Evolutionary conservation across 2,329 filamentous ascomycete genomes (phyloP).

Genomic region (Intubia oerlemansii): DNA sequence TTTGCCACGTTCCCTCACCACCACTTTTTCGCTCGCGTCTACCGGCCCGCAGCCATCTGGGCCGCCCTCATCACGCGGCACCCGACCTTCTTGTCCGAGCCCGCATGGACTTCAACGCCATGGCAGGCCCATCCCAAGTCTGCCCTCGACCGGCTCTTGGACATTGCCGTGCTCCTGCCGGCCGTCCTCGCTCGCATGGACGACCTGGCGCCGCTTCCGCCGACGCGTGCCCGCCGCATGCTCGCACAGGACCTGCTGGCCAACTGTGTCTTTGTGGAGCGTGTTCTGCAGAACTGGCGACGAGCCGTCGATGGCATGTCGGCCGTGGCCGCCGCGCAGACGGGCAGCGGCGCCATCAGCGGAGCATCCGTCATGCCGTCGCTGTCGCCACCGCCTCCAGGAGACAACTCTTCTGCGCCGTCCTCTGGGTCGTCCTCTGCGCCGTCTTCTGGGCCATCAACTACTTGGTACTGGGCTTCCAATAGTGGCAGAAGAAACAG

Average conservation of each 20-base stretch:
- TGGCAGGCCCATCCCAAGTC: slow-evolving; percentile 31
- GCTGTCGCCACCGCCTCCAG: too few species aligned
- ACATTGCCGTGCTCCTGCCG: slow-evolving; percentile 25
- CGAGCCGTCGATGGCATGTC: slow-evolving; percentile 10
- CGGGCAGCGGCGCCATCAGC: slow-evolving; percentile 1
- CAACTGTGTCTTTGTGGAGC: slow-evolving; percentile 25
- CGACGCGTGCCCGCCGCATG: slow-evolving; percentile 19
- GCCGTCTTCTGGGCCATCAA: too few species aligned
- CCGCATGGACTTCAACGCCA: slow-evolving; percentile 28
- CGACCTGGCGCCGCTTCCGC: slow-evolving; percentile 16
- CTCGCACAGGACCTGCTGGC: slow-evolving; percentile 25
- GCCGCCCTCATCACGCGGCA: slow-evolving; percentile 27
- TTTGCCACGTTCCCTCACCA: slow-evolving; percentile 32
- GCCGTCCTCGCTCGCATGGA: slow-evolving; percentile 24
- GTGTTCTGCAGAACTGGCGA: slow-evolving; percentile 26
- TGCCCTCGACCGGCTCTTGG: slow-evolving; percentile 28
- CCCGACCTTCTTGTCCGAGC: slow-evolving; percentile 26
- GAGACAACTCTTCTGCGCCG: too few species aligned
- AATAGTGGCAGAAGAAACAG: not conserved
- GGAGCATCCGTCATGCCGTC: not conserved
- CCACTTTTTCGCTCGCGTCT: slow-evolving; percentile 34
- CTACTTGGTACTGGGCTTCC: too few species aligned
- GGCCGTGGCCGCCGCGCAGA: too few species aligned
- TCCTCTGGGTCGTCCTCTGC: too few species aligned
- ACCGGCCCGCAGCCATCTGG: slow-evolving; percentile 25